Evolutionary conservation across 1,284 basidiomycete species (phyloP), one percentile per base, ranked within the genome.

Genomic region (Ustilago trichophora): DNA sequence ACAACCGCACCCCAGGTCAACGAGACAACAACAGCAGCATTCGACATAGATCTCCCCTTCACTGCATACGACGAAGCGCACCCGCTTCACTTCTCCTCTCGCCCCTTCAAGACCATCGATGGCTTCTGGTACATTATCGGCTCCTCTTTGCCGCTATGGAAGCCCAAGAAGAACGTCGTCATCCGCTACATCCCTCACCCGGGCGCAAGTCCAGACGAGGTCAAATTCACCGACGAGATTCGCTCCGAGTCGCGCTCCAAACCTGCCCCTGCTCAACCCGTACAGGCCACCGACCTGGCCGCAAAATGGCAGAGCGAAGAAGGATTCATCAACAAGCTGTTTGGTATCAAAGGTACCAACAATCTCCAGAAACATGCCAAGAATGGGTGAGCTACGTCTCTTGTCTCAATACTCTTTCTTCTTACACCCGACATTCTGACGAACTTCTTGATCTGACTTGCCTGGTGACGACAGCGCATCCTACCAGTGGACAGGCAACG

Each of bases 401-500:
- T 33, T 26, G 22, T 16, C 19, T 6, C 3, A 25, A 16, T 19
- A 9, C 43, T 18, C 25, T 24, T 11, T 21, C 22, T 15, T 13
- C 32, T 42, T 18, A 26, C 27, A 7, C 27, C 18, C 18, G 16
- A 4, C 19, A 19, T 8, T 36, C 34, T 18, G 13, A 19, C 34
- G 16, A 7, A 13, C 24, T 8, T 38, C n/a, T 6, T 25, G 15
- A 15, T 32, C 26, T 13, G 8, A 15, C 25, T 19, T 13, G 8
- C 16, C 10, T n/a, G 10, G n/a, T 3, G 16, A 11, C 5, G 4
- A 12, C 57, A 69, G 64, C 7, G 67, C 54, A 4, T 62, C 63
- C 2, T 69, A 66, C 45, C 67, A 71, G 36, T 71, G 64, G 67
- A 71, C 57, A 18, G 66, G 66, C 34, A 58, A 63, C 42, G 64